These are phyloP conservation scores for Paraleonurus japonicus DNA, from an alignment of 257 asterid species.

Conservation along the genomic window DNA sequence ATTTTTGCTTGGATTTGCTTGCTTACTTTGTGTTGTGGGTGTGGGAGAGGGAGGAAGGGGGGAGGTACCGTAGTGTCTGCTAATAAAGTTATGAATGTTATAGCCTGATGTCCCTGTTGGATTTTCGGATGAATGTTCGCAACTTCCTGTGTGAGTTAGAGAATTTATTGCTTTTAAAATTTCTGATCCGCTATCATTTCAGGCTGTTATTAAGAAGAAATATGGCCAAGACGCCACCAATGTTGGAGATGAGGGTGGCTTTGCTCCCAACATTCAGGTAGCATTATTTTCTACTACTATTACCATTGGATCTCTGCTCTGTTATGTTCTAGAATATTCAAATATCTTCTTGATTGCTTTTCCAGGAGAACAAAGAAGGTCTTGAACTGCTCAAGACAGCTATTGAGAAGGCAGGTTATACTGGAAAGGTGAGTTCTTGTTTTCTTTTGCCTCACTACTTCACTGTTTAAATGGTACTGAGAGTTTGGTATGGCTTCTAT, in stretches of 20 bases:
- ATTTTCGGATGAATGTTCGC: neutral
- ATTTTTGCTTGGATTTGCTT: neutral
- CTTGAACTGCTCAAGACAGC: constrained; percentile 97
- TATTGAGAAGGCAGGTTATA: constrained; percentile 91
- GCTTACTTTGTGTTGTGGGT: neutral
- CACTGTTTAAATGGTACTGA: neutral
- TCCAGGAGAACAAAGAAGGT: constrained; percentile 98
- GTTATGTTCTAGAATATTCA: constrained; percentile 15
- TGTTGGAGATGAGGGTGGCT: constrained; percentile 98
- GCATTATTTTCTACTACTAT: neutral
- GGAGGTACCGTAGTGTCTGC: neutral
- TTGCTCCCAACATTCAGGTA: constrained; percentile 98
- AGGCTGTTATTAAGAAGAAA: constrained; percentile 96
- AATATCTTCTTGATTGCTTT: constrained; percentile 6
- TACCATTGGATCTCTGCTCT: constrained; percentile 9
- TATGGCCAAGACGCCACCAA: constrained; percentile 97
- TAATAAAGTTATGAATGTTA: neutral
- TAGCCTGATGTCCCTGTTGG: neutral
- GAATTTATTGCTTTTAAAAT: neutral
- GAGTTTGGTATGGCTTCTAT: neutral
- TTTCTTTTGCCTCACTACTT: neutral
- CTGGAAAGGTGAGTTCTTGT: constrained; percentile 56
- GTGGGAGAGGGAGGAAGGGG: too few species aligned
- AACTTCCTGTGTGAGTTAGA: neutral
- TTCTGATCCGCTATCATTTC: constrained; percentile 23